A percentile compares a stretch with the other conserved stretches of the same genome.
Conservation (phyloP, 2,329 filamentous ascomycete genomes). For the Nannizziopsis arthrosporioides region DNA sequence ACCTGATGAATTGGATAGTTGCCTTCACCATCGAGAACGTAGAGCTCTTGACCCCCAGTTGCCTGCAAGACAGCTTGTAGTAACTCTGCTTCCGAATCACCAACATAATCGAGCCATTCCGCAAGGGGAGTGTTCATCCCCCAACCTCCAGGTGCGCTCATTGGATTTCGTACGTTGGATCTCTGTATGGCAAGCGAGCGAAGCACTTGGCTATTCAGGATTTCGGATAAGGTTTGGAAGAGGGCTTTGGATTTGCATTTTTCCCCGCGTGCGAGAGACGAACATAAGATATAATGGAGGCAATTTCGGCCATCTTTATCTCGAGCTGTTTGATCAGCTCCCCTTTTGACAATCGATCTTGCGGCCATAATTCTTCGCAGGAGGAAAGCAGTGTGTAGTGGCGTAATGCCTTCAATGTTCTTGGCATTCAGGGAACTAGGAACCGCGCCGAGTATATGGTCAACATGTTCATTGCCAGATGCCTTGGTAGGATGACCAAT, state of each 20-base stretch:
- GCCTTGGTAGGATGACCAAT: slow-evolving; percentile 31
- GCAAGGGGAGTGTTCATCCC: slow-evolving; percentile 12
- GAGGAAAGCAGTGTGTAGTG: slow-evolving; percentile 55
- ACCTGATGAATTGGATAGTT: slow-evolving; percentile 34
- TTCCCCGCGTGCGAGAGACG: slow-evolving; percentile 18
- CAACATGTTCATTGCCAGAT: neutral
- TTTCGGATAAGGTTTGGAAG: neutral
- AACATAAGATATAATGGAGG: slow-evolving; percentile 46
- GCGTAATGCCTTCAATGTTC: slow-evolving; percentile 40
- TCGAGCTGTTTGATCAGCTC: slow-evolving; percentile 56
- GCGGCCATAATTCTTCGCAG: slow-evolving; percentile 29
- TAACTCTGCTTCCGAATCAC: slow-evolving; percentile 23
- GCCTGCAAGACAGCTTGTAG: slow-evolving; percentile 36
- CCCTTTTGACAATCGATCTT: slow-evolving; percentile 52
- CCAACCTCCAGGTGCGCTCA: neutral
- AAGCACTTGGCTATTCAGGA: slow-evolving; percentile 11
- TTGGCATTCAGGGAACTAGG: slow-evolving; percentile 54
- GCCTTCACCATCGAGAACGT: slow-evolving; percentile 34
- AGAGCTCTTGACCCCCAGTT: slow-evolving; percentile 34
- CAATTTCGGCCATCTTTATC: slow-evolving; percentile 55
- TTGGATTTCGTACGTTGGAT: neutral
- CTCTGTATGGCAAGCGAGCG: slow-evolving; percentile 11
- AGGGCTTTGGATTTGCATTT: neutral
- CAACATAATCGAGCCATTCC: slow-evolving; percentile 17
- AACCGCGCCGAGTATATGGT: slow-evolving; percentile 48